Evolutionary conservation across 2,329 filamentous ascomycete species (phyloP).

Genomic region (Neurospora sp.): DNA sequence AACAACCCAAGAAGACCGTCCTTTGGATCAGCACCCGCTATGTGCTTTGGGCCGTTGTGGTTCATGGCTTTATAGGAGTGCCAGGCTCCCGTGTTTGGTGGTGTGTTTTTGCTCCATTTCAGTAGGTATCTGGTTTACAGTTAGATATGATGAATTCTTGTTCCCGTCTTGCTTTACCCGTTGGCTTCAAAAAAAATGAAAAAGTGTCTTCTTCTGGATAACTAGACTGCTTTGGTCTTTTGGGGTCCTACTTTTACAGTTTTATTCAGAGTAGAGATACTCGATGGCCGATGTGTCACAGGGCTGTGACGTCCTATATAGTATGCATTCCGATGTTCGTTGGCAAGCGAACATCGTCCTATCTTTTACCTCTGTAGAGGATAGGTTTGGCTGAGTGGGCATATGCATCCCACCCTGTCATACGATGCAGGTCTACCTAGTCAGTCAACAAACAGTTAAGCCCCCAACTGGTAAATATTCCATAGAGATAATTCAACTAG

Average conservation of each 20-base stretch:
- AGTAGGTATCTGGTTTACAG: not conserved
- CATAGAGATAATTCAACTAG: not conserved
- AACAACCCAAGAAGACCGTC: too few species aligned
- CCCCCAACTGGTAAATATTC: not conserved
- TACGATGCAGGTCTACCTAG: not conserved
- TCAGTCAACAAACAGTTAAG: not conserved
- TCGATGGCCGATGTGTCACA: not conserved
- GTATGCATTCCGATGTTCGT: too few species aligned
- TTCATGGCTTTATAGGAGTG: too few species aligned
- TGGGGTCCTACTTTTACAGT: not conserved
- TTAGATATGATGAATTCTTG: not conserved
- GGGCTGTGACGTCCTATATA: too few species aligned
- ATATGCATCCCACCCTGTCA: too few species aligned
- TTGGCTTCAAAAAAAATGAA: not conserved
- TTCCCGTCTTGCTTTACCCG: not conserved
- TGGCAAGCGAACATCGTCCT: too few species aligned
- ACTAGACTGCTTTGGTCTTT: not conserved
- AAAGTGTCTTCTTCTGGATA: not conserved
- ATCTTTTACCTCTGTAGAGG: too few species aligned
- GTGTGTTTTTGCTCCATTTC: too few species aligned
- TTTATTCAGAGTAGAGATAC: not conserved
- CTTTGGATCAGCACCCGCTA: too few species aligned
- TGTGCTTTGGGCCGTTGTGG: too few species aligned
- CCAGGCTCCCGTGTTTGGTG: too few species aligned
- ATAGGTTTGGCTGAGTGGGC: too few species aligned